phyloP scores from a whole-genome alignment of 257 asterid genomes.

The Scutellaria barbata region DNA sequence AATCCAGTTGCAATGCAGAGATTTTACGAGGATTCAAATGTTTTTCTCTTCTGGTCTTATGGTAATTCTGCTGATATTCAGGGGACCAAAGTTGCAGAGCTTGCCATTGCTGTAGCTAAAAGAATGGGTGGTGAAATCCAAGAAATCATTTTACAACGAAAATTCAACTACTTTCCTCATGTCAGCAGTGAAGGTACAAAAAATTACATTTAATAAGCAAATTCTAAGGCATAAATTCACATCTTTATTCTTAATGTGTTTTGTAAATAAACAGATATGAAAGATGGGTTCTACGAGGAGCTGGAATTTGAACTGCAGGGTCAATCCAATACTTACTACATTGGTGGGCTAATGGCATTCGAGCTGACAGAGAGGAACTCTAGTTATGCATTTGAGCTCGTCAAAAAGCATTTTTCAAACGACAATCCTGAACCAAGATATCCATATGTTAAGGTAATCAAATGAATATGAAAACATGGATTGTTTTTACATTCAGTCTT shows the following conservation, averaged over 20 bases:
- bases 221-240: not conserved
- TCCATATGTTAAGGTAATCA: conserved; percentile 72
- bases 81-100: conserved; percentile 53
- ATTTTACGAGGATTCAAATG: conserved; percentile 58
- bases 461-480: not conserved
- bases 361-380: conserved; percentile 92
- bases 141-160: conserved; percentile 57
- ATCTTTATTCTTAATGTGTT: not conserved
- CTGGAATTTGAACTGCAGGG: conserved; percentile 78
- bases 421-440: conserved; percentile 52
- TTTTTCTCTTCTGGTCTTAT: conserved; percentile 84
- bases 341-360: conserved; percentile 90
- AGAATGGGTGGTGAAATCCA: conserved; percentile 71
- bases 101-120: conserved; percentile 61
- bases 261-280: conserved; percentile 61
- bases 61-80: conserved; percentile 69
- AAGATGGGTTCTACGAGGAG: conserved; percentile 73
- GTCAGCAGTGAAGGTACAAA: conserved; percentile 66
- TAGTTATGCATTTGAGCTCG: conserved; percentile 60
- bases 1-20: conserved; percentile 91
- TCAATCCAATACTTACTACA: conserved; percentile 65
- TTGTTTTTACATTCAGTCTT: not conserved
- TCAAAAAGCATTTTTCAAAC: conserved; percentile 63
- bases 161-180: conserved; percentile 83
- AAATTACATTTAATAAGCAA: too few relatives aligned